Evolutionary conservation across 1,284 basidiomycete genomes (phyloP), one percentile per base, ranked within the genome.

Genomic region (Ganoderma leucocontextum): DNA sequence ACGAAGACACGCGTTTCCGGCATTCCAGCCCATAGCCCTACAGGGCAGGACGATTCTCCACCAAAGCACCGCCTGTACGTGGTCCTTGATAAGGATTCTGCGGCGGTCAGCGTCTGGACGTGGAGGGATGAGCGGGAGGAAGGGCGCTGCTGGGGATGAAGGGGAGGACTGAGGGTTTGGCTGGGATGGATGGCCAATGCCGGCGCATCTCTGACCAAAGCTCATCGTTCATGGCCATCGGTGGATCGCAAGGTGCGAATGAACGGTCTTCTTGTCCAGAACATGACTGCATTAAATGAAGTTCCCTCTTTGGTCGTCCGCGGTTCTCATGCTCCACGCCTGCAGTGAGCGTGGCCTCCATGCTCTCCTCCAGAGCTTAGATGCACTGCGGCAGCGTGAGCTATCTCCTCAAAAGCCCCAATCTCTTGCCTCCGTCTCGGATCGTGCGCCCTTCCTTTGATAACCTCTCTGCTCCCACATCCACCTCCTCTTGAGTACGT

Each of bases 331-430:
- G 67, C 65, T 60, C 61, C 64, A 60, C 62, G 64, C 58, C 58
- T 55, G 19, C 39, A 13, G 53, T 35, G 44, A 65, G 67, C 69
- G 68, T 69, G 67, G 55, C 65, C 60, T 64, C 41, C 64, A 64
- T 41, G 13, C 62, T 61, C 42, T 33, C 42, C 36, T 22, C 35
- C 29, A 19, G 42, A 35, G 33, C 39, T 53, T 61, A 49, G 58
- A 60, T 60, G 22, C 47, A 66, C 71, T 68, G 71, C 71, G 64
- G 71, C 61, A 72, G 71, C 68, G 63, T 64, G 52, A n/a, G 49
- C 57, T 36, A 62, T 64, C 52, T 42, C 63, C 44, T 68, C 59
- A 68, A 29, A 68, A 64, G 39, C 59, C 59, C 44, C 47, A 63
- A 49, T 59, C 66, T 39, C 63, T 9, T 36, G 38, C 39, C 58